phyloP scores from a whole-genome alignment of 805 yeast genomes.

The Saccharomycopsis sp. region DNA sequence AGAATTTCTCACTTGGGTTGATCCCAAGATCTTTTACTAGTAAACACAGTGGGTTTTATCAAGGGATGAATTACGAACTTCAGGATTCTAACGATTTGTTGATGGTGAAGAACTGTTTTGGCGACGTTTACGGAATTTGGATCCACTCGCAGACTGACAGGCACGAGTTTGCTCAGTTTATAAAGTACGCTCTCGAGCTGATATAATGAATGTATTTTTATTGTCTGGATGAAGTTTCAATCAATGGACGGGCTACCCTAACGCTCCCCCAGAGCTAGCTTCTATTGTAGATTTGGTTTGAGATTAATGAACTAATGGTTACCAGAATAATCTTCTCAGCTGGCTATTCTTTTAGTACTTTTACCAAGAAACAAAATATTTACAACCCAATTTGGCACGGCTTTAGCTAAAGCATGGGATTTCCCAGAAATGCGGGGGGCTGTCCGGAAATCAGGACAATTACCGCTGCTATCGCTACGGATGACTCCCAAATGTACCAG shows the following conservation, averaged over 20 bases:
- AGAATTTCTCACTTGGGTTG: slow-evolving; percentile 66
- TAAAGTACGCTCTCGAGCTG: slow-evolving; percentile 27
- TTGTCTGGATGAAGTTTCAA: too few relatives aligned
- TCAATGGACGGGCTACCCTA: too few relatives aligned
- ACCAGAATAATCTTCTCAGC: neutral
- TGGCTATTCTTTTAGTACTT: neutral
- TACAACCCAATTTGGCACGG: neutral
- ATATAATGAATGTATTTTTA: too few relatives aligned
- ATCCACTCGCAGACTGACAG: slow-evolving; percentile 64
- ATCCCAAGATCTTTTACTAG: slow-evolving; percentile 46
- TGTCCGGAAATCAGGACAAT: too few relatives aligned
- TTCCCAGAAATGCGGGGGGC: neutral
- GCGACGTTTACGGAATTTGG: slow-evolving; percentile 76
- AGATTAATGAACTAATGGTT: too few relatives aligned
- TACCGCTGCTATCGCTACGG: too few relatives aligned
- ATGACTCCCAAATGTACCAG: too few relatives aligned
- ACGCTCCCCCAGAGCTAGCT: too few relatives aligned
- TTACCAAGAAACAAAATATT: neutral
- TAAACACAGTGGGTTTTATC: slow-evolving; percentile 33
- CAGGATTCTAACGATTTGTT: slow-evolving; percentile 65
- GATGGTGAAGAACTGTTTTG: slow-evolving; percentile 58
- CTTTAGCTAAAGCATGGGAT: neutral
- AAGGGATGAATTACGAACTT: slow-evolving; percentile 33
- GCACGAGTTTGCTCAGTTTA: slow-evolving; percentile 44
- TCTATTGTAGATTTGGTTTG: too few relatives aligned